Conservation (phyloP, 2,329 filamentous ascomycete species). For the Curvularia verruculosa region DNA sequence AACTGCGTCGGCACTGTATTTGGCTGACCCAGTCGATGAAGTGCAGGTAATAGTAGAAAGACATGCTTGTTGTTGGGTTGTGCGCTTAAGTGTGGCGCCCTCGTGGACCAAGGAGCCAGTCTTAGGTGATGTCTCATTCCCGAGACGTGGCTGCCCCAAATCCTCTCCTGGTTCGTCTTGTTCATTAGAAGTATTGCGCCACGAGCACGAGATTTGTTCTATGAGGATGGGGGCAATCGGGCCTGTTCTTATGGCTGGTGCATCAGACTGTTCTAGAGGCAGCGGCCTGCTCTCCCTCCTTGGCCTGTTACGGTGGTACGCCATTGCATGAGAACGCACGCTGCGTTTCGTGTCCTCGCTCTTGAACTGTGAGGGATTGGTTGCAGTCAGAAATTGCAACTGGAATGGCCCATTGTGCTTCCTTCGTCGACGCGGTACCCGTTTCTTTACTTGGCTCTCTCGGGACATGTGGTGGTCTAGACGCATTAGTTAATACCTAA, state of each 20-base stretch:
- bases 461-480: background rate
- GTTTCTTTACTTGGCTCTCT: conserved; percentile 5
- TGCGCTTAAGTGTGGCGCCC: background rate
- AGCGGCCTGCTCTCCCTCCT: background rate
- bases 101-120: background rate
- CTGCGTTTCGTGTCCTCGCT: conserved; percentile 33
- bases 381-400: conserved; percentile 42
- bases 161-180: background rate
- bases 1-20: no score
- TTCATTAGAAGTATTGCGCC: no score
- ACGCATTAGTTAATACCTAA: background rate
- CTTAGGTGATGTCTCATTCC: background rate
- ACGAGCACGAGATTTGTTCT: background rate
- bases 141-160: background rate
- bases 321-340: conserved; percentile 46
- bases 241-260: background rate
- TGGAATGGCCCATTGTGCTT: conserved; percentile 37
- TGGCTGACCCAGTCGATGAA: background rate
- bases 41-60: background rate
- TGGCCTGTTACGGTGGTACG: conserved; percentile 34
- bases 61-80: no score
- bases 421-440: conserved; percentile 19
- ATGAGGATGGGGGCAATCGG: background rate
- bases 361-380: conserved; percentile 42
- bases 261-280: background rate